These are phyloP conservation scores for Straminergon stramineum DNA, from an alignment of 225 moss, liverwort and hornwort genomes.

Conservation along the genomic window DNA sequence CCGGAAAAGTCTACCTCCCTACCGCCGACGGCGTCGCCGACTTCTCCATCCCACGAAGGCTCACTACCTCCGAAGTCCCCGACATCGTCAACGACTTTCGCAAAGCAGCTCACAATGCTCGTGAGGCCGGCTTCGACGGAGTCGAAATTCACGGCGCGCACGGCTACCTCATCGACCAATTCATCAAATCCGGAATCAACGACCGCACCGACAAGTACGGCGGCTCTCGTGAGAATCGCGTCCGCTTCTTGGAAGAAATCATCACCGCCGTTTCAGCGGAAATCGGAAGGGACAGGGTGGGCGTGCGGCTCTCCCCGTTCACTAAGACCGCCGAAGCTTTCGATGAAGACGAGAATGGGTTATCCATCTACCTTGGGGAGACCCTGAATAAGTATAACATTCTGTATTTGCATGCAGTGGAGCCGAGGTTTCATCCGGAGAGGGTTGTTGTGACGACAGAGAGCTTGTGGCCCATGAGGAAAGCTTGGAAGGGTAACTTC, in stretches of 20 bases:
- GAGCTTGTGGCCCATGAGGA: conserved; percentile 24
- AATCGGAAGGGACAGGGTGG: conserved; percentile 16
- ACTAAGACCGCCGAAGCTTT: not conserved
- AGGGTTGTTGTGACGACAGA: not conserved
- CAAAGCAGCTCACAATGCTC: conserved; percentile 32
- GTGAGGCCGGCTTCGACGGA: conserved; percentile 31
- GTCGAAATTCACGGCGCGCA: conserved; percentile 35
- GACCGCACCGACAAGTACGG: conserved; percentile 57
- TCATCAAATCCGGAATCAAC: conserved; percentile 39
- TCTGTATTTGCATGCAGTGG: conserved; percentile 36
- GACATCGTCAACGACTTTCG: conserved; percentile 1
- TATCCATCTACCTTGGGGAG: not conserved
- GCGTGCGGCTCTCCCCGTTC: conserved; percentile 22
- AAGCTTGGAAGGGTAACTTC: conserved; percentile 11
- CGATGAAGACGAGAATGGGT: not conserved
- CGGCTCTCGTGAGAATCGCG: conserved; percentile 27
- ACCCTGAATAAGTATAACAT: conserved; percentile 11
- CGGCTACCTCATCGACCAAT: conserved; percentile 42
- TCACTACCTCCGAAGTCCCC: conserved; percentile 20
- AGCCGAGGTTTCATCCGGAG: conserved; percentile 20
- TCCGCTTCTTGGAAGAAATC: conserved; percentile 33
- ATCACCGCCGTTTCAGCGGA: conserved; percentile 6
- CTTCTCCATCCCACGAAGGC: conserved; percentile 11
- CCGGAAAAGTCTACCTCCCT: not conserved
- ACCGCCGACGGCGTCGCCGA: not conserved